A percentile compares a stretch with the other conserved stretches of the same genome.
Evolutionary conservation across 192 early-diverging fungal species (phyloP).

Genomic region (Bifiguratus adelaidae): DNA sequence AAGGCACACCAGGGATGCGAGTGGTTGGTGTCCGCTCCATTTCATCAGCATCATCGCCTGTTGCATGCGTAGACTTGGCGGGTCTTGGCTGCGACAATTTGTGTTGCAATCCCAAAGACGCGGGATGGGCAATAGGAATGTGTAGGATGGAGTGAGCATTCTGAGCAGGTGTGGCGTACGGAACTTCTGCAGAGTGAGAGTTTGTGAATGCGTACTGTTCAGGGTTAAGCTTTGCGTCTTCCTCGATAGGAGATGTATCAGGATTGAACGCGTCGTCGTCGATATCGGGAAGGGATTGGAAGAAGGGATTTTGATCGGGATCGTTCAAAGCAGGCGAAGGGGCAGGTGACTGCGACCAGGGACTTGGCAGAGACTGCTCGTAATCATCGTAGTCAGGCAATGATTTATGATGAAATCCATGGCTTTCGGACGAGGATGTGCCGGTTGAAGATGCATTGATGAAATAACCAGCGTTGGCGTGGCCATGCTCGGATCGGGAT

Average conservation of each 20-base stretch:
- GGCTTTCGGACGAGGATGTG: not conserved
- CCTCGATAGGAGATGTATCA: conserved; percentile 18
- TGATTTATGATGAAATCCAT: not conserved
- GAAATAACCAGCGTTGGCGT: not conserved
- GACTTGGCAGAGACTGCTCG: conserved; percentile 39
- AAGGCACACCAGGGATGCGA: no score
- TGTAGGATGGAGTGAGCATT: conserved; percentile 40
- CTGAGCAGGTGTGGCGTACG: conserved; percentile 14
- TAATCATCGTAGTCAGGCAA: conserved; percentile 32
- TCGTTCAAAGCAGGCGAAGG: conserved; percentile 39
- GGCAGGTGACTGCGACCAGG: conserved; percentile 46
- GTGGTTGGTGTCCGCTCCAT: no score
- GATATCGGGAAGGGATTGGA: conserved; percentile 31
- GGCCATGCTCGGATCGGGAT: not conserved
- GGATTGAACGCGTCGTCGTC: conserved; percentile 48
- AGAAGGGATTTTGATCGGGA: conserved; percentile 43
- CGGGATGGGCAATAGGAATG: conserved; percentile 35
- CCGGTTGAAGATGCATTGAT: conserved; percentile 1
- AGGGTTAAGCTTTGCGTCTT: not conserved
- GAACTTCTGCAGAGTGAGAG: no score
- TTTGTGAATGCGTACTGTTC: not conserved
- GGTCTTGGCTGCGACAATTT: no score
- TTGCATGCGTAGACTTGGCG: no score
- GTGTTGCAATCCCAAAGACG: no score
- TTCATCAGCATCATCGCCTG: no score